phyloP scores from a whole-genome alignment of 331 rosid genomes.

The Malus hybrid region DNA sequence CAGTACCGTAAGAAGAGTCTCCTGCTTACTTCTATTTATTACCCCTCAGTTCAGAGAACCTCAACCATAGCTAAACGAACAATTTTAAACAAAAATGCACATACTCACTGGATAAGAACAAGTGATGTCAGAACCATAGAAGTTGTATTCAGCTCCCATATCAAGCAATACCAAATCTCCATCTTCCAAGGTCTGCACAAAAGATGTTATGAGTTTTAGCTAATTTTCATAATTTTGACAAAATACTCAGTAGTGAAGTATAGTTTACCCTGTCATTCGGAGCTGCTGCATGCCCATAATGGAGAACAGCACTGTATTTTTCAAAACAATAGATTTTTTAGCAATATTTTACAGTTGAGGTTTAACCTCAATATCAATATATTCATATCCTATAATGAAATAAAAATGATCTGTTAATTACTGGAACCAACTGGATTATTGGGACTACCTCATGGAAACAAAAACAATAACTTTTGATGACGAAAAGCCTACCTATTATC shows the following conservation, averaged over 20 bases:
- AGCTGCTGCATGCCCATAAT: conserved; percentile 93
- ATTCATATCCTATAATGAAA: background rate
- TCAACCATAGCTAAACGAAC: background rate
- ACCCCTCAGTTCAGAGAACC: background rate
- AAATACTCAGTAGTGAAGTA: background rate
- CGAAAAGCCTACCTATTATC: conserved; percentile 49
- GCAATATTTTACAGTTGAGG: conserved; percentile 8
- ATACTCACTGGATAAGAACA: conserved; percentile 92
- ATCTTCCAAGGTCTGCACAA: conserved; percentile 68
- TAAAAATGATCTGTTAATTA: background rate
- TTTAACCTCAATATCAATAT: background rate
- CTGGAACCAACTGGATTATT: background rate
- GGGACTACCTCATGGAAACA: background rate
- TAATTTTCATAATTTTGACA: background rate
- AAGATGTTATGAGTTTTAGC: background rate
- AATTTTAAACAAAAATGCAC: conserved; percentile 8
- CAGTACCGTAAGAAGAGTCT: background rate
- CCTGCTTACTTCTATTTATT: background rate
- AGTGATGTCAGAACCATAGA: conserved; percentile 93
- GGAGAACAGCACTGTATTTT: conserved; percentile 77
- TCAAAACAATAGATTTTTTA: conserved; percentile 11
- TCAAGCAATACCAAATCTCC: conserved; percentile 93
- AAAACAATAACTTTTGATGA: background rate
- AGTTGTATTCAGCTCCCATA: conserved; percentile 95
- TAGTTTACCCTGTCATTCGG: conserved; percentile 75